Evolutionary conservation across 2,329 filamentous ascomycete genomes (phyloP).

Genomic region (Tolypocladium inflatum): DNA sequence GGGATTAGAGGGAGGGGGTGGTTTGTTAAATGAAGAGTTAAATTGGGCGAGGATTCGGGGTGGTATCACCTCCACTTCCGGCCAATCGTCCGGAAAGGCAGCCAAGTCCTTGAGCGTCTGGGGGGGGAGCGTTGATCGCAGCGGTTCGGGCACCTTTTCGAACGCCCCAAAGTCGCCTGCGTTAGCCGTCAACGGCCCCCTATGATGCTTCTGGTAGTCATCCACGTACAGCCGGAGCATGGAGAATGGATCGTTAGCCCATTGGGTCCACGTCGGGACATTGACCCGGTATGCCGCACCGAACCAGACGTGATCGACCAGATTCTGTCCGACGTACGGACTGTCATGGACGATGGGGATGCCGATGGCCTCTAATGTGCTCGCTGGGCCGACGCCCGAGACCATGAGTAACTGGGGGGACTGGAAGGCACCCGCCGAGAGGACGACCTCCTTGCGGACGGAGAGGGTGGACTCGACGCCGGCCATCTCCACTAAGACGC

Average conservation of each 20-base stretch:
- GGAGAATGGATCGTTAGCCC: no score
- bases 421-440: slow-evolving; percentile 4
- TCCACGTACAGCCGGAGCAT: neutral
- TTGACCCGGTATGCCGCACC: slow-evolving; percentile 5
- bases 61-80: slow-evolving; percentile 14
- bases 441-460: slow-evolving; percentile 7
- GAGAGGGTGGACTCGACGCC: slow-evolving; percentile 4
- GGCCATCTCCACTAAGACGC: slow-evolving; percentile 20
- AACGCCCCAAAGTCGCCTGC: slow-evolving; percentile 8
- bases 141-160: slow-evolving; percentile 19
- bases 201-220: neutral
- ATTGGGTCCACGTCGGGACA: neutral
- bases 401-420: slow-evolving; percentile 7
- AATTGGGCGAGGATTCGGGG: no score
- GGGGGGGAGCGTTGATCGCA: slow-evolving; percentile 8
- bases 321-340: slow-evolving; percentile 4
- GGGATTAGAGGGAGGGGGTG: no score
- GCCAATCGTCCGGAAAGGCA: slow-evolving; percentile 21
- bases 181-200: slow-evolving; percentile 1
- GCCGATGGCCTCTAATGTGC: neutral
- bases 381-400: slow-evolving; percentile 5
- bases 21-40: no score
- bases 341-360: slow-evolving; percentile 1
- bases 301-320: slow-evolving; percentile 4
- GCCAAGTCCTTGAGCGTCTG: slow-evolving; percentile 10